phyloP scores from a whole-genome alignment of 2,329 filamentous ascomycete species.

The Tolypocladium cylindrosporum region DNA sequence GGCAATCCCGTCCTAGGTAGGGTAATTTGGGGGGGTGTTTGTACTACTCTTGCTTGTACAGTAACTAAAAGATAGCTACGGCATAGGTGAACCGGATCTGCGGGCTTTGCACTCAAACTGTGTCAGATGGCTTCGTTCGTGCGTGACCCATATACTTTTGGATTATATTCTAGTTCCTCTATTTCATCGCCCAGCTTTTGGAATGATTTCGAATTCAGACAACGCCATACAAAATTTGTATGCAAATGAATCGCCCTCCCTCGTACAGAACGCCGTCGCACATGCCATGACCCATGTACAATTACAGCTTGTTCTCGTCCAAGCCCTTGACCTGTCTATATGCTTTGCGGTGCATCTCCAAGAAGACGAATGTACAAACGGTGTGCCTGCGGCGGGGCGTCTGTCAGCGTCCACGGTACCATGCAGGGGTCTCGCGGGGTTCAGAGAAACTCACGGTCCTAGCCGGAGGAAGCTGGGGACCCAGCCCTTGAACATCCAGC shows the following conservation, averaged over 20 bases:
- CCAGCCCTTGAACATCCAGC: conserved; percentile 88
- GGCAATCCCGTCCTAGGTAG: too few species aligned
- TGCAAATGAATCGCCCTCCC: conserved; percentile 5
- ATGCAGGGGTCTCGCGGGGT: not conserved
- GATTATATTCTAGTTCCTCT: not conserved
- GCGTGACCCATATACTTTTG: not conserved
- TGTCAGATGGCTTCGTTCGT: not conserved
- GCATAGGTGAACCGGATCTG: not conserved
- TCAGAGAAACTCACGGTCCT: conserved; percentile 42
- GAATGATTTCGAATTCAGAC: too few species aligned
- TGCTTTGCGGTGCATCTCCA: conserved; percentile 76
- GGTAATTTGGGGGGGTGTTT: not conserved
- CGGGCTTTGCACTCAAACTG: not conserved
- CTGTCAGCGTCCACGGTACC: conserved; percentile 6
- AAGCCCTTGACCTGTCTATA: conserved; percentile 48
- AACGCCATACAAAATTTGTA: not conserved
- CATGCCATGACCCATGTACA: conserved; percentile 4
- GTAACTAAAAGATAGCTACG: not conserved
- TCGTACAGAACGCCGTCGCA: conserved; percentile 11
- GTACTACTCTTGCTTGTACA: not conserved
- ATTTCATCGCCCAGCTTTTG: not conserved
- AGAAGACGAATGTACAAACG: conserved; percentile 75
- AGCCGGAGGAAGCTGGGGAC: conserved; percentile 63
- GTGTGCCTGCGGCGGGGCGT: conserved; percentile 50
- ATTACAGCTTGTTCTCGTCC: conserved; percentile 16